These are phyloP conservation scores for Elymus sibiricus DNA, from an alignment of 176 grass and related monocot species.

Conservation along the genomic window DNA sequence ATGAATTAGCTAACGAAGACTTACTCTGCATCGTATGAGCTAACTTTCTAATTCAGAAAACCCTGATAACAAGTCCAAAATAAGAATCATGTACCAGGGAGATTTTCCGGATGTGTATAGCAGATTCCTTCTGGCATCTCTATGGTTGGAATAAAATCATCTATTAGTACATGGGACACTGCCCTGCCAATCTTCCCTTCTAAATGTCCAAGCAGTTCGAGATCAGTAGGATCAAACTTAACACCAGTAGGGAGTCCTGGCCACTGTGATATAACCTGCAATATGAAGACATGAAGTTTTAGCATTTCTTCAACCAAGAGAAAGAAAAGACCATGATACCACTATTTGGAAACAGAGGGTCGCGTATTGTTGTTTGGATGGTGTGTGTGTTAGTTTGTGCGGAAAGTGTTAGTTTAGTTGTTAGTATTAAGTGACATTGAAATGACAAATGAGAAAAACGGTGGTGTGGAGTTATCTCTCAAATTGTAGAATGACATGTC, in stretches of 20 bases:
- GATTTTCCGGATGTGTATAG: conserved; percentile 86
- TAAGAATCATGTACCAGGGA: conserved; percentile 54
- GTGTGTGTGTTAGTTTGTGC: background rate
- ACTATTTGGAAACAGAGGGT: background rate
- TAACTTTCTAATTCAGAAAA: background rate
- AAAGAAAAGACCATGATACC: background rate
- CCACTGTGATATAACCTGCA: conserved; percentile 72
- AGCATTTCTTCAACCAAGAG: background rate
- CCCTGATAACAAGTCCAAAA: background rate
- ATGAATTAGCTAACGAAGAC: conserved; percentile 17
- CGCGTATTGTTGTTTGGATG: background rate
- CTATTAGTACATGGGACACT: conserved; percentile 62
- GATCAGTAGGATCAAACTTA: conserved; percentile 89
- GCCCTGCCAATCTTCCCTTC: conserved; percentile 57
- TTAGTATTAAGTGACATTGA: background rate
- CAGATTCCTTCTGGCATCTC: conserved; percentile 67
- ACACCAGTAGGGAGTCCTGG: conserved; percentile 81
- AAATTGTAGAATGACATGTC: background rate
- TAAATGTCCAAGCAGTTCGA: conserved; percentile 71
- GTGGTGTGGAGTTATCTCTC: background rate
- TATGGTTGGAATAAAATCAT: conserved; percentile 88
- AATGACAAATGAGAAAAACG: background rate
- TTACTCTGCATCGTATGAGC: background rate
- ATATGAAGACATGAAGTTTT: conserved; percentile 1
- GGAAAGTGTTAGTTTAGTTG: background rate